Base-by-base conservation (phyloP, 768 basidiomycete genomes). In the Rhizopogon sp. region DNA sequence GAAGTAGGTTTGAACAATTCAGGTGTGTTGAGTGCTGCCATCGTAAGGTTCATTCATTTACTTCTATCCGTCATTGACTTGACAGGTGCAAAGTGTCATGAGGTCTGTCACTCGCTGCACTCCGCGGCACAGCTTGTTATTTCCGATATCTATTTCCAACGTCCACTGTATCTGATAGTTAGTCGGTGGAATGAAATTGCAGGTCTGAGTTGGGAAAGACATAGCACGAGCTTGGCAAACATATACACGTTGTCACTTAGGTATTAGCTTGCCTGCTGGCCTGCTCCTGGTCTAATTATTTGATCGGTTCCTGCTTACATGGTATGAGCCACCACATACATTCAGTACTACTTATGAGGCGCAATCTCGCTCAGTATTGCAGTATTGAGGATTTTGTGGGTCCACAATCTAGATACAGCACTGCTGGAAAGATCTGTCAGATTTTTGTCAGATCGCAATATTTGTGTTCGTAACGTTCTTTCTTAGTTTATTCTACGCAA, bases 71-170 rank as follows among this genome's bases (percentile, higher is more conserved):
- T 6, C 20, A 14, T 35, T 47, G 13, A 8, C 13, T 35, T 8
- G 7, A 47, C 13, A 49, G 47, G 14, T 37, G 47, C 35, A 49
- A 49, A 49, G 47, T 5, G 20, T 37, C 20, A 10, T 25, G 22
- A 37, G 2, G 37, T 49, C 22, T 6, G 11, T 37, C 7, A 11
- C 7, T 17, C 31, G 13, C 17, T 33, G 20, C 46, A 35, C 22
- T 49, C 14, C 37, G 20, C 22, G 16, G 35, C 14, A 17, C 22
- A 22, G 17, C 33, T 47, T 8, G 20, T 47, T 49, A 49, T 49
- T 49, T 49, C 47, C 47, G 47, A 49, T 49, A 49, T 49, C 46
- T 47, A 47, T 8, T 35, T 47, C 11, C 46, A 25, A 47, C 46
- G 33, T 35, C 20, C 47, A 37, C 33, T 49, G 47, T 49, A 49